Evolutionary conservation across 768 basidiomycete species (phyloP).

Genomic region (Boletus sp.): DNA sequence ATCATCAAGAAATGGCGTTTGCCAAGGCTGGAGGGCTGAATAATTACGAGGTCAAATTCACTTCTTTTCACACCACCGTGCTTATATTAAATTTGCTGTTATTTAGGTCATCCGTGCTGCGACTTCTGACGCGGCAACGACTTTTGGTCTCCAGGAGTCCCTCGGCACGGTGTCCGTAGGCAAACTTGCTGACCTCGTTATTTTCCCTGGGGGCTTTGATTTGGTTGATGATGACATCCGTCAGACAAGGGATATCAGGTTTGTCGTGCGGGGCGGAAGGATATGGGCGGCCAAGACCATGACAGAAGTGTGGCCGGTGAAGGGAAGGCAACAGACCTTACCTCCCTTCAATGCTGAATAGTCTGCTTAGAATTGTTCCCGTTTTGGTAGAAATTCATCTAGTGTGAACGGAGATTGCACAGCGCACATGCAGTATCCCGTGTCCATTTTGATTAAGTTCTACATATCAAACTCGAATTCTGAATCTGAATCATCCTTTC

Average conservation of each 20-base stretch:
- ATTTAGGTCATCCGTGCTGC: constrained; percentile 63
- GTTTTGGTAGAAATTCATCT: neutral
- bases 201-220: constrained; percentile 61
- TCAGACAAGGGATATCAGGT: constrained; percentile 47
- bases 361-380: neutral
- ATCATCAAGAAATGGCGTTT: constrained; percentile 73
- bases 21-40: constrained; percentile 59
- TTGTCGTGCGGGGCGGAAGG: constrained; percentile 65
- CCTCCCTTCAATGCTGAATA: constrained; percentile 58
- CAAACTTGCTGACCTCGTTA: constrained; percentile 68
- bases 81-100: neutral
- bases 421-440: neutral
- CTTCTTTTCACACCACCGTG: neutral
- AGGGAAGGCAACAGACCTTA: constrained; percentile 49
- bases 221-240: constrained; percentile 51
- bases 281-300: constrained; percentile 66
- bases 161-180: constrained; percentile 61
- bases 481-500: constrained; percentile 70
- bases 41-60: constrained; percentile 57
- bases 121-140: constrained; percentile 60
- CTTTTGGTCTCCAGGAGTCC: constrained; percentile 58
- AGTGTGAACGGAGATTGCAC: neutral
- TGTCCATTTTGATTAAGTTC: constrained; percentile 1
- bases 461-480: constrained; percentile 77
- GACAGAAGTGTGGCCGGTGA: constrained; percentile 70